A percentile compares a stretch with the other conserved stretches of the same genome.
phyloP scores from a whole-genome alignment of 2,329 filamentous ascomycete species.

The Venturiaceae sp. region DNA sequence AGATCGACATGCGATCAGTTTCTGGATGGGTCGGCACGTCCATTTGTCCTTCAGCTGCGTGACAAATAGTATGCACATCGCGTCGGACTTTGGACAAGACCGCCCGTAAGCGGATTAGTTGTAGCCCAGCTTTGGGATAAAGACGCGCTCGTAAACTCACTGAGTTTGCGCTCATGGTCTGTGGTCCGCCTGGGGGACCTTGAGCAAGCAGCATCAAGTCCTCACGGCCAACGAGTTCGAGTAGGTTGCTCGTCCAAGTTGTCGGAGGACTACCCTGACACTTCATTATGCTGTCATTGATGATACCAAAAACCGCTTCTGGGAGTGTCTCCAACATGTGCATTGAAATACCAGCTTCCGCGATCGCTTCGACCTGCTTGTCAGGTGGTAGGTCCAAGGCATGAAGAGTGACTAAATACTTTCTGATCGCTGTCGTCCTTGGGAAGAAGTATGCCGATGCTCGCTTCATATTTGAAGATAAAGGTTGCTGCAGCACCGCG shows the following conservation, averaged over 20 bases:
- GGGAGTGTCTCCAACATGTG: constrained; percentile 72
- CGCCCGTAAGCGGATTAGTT: constrained; percentile 10
- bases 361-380: constrained; percentile 59
- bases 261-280: constrained; percentile 77
- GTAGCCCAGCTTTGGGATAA: neutral
- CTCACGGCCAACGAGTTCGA: constrained; percentile 69
- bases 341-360: constrained; percentile 56
- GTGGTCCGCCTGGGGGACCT: constrained; percentile 30
- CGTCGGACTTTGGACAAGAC: constrained; percentile 19
- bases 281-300: constrained; percentile 75
- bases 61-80: constrained; percentile 72
- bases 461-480: neutral
- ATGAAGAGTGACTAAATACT: constrained; percentile 44
- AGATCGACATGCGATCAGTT: constrained; percentile 70
- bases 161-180: constrained; percentile 1
- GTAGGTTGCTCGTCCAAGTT: constrained; percentile 60
- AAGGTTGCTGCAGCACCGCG: constrained; percentile 15
- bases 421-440: constrained; percentile 58
- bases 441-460: constrained; percentile 10
- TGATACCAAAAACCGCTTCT: constrained; percentile 67
- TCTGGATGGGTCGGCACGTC: constrained; percentile 68
- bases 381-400: neutral
- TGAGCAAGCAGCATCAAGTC: constrained; percentile 55
- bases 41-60: constrained; percentile 51
- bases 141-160: constrained; percentile 9